Percentiles rank a stretch among this genome's conserved stretches.
Evolutionary conservation across 345 rosid genomes (phyloP).

Genomic region (Hibiscus tridactylites): DNA sequence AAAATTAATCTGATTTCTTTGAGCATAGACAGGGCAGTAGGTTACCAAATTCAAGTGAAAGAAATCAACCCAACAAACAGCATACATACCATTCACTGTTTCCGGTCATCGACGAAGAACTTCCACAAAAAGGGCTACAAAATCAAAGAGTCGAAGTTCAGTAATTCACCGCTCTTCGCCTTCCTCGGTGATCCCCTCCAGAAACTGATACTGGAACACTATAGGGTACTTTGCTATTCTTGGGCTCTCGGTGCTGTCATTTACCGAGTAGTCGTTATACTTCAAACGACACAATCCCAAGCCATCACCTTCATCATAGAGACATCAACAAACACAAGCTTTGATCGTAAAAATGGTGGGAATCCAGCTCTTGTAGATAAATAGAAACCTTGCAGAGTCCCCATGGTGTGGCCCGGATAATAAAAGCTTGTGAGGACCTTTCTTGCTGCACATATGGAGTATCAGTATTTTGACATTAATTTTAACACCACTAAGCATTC

Average conservation of each 20-base stretch:
- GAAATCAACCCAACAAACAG: not conserved
- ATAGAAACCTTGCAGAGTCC: conserved; percentile 39
- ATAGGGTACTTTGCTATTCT: conserved; percentile 51
- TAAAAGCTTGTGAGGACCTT: conserved; percentile 40
- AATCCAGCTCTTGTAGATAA: no score
- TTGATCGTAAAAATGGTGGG: conserved; percentile 41
- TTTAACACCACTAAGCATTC: not conserved
- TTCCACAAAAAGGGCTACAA: not conserved
- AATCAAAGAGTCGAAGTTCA: not conserved
- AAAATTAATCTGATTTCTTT: not conserved
- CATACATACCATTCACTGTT: not conserved
- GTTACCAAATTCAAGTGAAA: not conserved
- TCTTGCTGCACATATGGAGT: conserved; percentile 23
- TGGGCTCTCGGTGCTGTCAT: conserved; percentile 9
- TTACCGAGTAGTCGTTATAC: conserved; percentile 20
- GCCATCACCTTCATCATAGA: conserved; percentile 48
- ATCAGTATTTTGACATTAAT: not conserved
- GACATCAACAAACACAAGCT: conserved; percentile 30
- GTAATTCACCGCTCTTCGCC: conserved; percentile 17
- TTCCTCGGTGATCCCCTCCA: conserved; percentile 34
- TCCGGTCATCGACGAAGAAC: not conserved
- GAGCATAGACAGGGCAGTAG: not conserved
- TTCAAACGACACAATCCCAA: conserved; percentile 53
- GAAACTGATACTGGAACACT: conserved; percentile 32
- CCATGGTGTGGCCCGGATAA: conserved; percentile 66